Conservation (phyloP, 164 flowering plant genomes). For the Santalum album region DNA sequence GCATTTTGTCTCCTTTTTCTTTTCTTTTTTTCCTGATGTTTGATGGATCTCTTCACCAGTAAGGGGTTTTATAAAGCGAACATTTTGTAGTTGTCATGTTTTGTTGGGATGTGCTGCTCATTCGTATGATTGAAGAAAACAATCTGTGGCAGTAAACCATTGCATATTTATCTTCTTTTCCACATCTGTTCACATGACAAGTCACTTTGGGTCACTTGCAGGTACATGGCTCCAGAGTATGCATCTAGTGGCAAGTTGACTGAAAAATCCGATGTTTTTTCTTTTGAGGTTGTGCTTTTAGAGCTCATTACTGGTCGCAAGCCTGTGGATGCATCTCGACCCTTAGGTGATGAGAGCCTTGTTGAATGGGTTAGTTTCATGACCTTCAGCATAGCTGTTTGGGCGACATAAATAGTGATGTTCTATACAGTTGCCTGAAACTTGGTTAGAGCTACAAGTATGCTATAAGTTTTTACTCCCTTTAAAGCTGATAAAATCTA, state of each 20-base stretch:
- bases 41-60: not conserved
- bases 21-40: no score
- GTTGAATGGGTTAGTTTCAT: conserved; percentile 64
- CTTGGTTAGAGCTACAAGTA: no score
- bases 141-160: not conserved
- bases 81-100: not conserved
- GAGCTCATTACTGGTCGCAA: conserved; percentile 64
- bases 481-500: no score
- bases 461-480: no score
- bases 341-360: conserved; percentile 58
- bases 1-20: not conserved
- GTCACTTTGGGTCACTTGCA: conserved; percentile 12
- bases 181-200: not conserved
- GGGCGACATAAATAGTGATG: no score
- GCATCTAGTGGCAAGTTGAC: conserved; percentile 72
- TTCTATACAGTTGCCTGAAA: no score
- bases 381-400: no score
- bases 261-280: conserved; percentile 65
- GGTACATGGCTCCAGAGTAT: conserved; percentile 74
- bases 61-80: not conserved
- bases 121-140: not conserved
- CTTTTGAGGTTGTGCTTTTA: conserved; percentile 59
- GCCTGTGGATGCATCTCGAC: conserved; percentile 56
- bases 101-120: not conserved
- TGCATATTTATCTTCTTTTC: not conserved